phyloP scores from a whole-genome alignment of 768 basidiomycete species.

The Trametopsis cervina region DNA sequence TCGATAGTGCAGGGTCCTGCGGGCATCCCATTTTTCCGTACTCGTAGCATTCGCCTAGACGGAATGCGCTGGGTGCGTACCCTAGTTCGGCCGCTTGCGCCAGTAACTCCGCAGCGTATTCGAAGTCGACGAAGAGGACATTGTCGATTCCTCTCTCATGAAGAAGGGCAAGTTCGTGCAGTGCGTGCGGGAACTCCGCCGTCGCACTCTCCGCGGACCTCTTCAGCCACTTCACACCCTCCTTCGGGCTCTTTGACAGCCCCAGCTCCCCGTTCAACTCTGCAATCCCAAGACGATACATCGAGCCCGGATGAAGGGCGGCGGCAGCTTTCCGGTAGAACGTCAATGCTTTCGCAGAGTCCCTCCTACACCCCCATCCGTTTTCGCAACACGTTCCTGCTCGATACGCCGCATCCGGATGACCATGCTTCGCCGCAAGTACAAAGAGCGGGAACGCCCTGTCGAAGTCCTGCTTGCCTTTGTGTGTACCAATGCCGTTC shows the following conservation, averaged over 20 bases:
- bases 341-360: constrained; percentile 84
- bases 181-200: constrained; percentile 91
- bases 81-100: constrained; percentile 95
- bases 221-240: constrained; percentile 98
- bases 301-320: constrained; percentile 85
- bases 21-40: constrained; percentile 99
- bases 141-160: constrained; percentile 99
- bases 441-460: constrained; percentile 94
- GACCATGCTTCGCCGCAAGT: constrained; percentile 93
- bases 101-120: constrained; percentile 90
- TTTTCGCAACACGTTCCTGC: constrained; percentile 98
- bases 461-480: constrained; percentile 93
- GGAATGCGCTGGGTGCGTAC: constrained; percentile 93
- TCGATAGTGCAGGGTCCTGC: constrained; percentile 92
- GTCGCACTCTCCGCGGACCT: constrained; percentile 92
- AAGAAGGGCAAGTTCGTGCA: constrained; percentile 89
- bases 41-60: constrained; percentile 97
- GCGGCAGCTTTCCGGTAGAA: constrained; percentile 94
- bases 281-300: constrained; percentile 94
- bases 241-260: constrained; percentile 79
- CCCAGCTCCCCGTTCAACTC: constrained; percentile 95
- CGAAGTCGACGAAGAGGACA: constrained; percentile 93
- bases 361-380: constrained; percentile 95
- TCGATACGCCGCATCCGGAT: constrained; percentile 91
- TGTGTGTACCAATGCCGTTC: constrained; percentile 92